Base-by-base conservation (phyloP, 306 rosid genomes). In the Styphnolobium japonicum region DNA sequence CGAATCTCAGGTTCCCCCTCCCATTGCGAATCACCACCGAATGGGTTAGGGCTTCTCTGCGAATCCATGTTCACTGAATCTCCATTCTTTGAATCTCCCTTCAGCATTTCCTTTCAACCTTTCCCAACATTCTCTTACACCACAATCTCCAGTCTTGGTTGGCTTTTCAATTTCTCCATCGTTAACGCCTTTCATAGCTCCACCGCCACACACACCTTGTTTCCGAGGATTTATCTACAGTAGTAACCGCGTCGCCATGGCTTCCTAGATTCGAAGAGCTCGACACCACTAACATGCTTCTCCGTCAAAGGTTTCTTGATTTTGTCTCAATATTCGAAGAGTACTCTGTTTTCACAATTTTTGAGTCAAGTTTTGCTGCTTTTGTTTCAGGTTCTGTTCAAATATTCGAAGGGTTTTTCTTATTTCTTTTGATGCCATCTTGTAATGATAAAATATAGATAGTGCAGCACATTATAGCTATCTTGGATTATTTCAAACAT, bases 251-350 rank as follows among this genome's bases (percentile, higher is more conserved):
- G 25, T 1, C 31, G 1, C 86, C 85, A n/a, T 57, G 87, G 83
- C 61, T 79, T 45, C 88, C 92, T 43, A 85, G 86, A 64, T 85
- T 90, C 42, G 94, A 88, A 75, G 91, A 90, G 79, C 92, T 90
- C 15, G 94, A 90, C 22, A 87, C 87, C 39, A 81, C 92, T 48
- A 88, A 87, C 25, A 87, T 86, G 92, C 88, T 90, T 81, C 91
- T 88, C 61, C 91, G 92, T 48, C 92, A 90, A 62, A 82, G 31
- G 31, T 27, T 27, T 27, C 2, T 27, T 27, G 31, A 1, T 27
- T 1, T 27, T 27, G 31, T 27, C 31, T 27, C 31, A 27, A 27
- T 27, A 27, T 27, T 27, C 31, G 31, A 27, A 27, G 31, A 27
- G 31, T 3, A 27, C 31, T n/a, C 31, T 27, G 1, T 27, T 27